Conservation (phyloP, 176 grass and related monocot species). For the Miscanthus lutarioriparius region DNA sequence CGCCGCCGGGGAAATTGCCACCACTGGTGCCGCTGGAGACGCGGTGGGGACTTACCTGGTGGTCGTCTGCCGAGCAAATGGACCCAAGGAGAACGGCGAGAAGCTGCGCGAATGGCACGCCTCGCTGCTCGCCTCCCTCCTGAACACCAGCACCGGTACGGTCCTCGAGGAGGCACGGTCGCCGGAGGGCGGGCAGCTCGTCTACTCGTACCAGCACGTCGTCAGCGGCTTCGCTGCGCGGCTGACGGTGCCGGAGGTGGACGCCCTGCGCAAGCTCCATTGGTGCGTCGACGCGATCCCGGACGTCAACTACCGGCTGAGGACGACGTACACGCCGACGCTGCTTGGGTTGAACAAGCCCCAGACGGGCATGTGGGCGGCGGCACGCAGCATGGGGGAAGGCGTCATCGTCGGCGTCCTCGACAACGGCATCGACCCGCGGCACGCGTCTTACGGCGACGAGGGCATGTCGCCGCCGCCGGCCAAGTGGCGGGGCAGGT, state of each 20-base stretch:
- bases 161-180: constrained; percentile 19
- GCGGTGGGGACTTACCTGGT: constrained; percentile 33
- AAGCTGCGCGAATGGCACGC: constrained; percentile 41
- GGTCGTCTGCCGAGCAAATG: constrained; percentile 30
- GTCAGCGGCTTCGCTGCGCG: constrained; percentile 57
- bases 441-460: constrained; percentile 39
- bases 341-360: constrained; percentile 29
- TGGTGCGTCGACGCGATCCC: constrained; percentile 53
- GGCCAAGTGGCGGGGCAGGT: constrained; percentile 57
- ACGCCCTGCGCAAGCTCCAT: neutral
- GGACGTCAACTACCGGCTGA: neutral
- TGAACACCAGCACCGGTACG: constrained; percentile 34
- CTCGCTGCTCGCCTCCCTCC: constrained; percentile 35
- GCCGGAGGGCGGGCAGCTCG: constrained; percentile 16
- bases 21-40: no score
- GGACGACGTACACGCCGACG: constrained; percentile 48
- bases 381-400: constrained; percentile 48
- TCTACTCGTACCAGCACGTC: constrained; percentile 58
- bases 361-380: constrained; percentile 37
- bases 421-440: constrained; percentile 56
- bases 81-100: constrained; percentile 19
- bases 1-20: neutral
- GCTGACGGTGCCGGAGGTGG: constrained; percentile 29
- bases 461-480: constrained; percentile 52
- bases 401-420: constrained; percentile 58